phyloP scores from a whole-genome alignment of 768 basidiomycete species.

The Suillus ampliporus region DNA sequence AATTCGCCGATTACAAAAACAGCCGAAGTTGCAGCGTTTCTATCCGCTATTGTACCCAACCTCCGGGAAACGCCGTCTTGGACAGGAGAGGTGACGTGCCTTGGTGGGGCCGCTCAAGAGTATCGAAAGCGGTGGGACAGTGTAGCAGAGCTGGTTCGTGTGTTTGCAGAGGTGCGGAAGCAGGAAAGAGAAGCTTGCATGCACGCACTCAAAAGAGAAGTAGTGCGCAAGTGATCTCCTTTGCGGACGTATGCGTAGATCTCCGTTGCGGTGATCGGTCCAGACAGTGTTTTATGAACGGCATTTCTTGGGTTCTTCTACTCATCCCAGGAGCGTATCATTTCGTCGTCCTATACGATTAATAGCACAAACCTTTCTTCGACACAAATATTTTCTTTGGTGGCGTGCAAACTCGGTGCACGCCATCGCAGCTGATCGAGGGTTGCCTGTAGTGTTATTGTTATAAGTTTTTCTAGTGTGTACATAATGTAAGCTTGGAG shows the following conservation, averaged over 20 bases:
- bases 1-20: slow-evolving; percentile 37
- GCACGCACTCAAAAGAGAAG: background rate
- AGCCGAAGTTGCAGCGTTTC: slow-evolving; percentile 30
- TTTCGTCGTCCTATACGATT: background rate
- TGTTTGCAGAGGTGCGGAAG: slow-evolving; percentile 7
- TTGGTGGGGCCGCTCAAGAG: background rate
- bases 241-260: too few species aligned
- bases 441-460: too few species aligned
- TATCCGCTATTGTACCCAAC: slow-evolving; percentile 37
- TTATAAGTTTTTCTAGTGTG: too few species aligned
- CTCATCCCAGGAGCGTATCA: background rate
- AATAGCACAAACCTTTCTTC: background rate
- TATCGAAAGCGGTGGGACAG: background rate
- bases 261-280: background rate
- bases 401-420: too few species aligned
- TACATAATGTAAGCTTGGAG: too few species aligned
- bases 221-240: background rate
- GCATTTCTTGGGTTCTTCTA: background rate
- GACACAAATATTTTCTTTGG: background rate
- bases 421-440: too few species aligned
- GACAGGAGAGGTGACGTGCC: slow-evolving; percentile 15
- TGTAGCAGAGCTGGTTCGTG: slow-evolving; percentile 1
- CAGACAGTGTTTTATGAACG: too few species aligned
- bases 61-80: slow-evolving; percentile 34
- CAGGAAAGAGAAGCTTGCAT: slow-evolving; percentile 5